These are phyloP conservation scores for Tylopilus felleus DNA, from an alignment of 768 basidiomycete species.

Conservation along the genomic window DNA sequence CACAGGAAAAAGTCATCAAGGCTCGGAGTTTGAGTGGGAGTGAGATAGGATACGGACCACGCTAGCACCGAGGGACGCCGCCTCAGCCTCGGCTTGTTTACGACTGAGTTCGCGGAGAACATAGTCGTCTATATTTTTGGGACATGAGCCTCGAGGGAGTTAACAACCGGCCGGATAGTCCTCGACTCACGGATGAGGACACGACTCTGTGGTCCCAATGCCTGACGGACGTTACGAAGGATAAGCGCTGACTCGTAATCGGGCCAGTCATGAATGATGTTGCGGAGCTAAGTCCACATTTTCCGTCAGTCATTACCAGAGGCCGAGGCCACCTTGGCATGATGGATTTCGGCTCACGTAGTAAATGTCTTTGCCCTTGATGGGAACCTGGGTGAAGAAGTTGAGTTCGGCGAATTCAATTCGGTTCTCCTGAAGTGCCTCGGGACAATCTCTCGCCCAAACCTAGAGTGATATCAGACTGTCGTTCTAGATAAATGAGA, in stretches of 20 bases:
- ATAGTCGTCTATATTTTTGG: constrained; percentile 22
- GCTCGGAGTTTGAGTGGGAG: background rate
- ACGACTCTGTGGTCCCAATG: constrained; percentile 28
- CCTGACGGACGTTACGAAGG: constrained; percentile 29
- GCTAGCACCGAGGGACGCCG: constrained; percentile 7
- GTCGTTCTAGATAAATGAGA: too few species aligned
- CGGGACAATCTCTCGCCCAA: too few species aligned
- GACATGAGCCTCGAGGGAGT: background rate
- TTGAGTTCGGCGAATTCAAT: constrained; percentile 5
- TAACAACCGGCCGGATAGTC: background rate
- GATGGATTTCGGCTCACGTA: constrained; percentile 24
- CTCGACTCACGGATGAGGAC: constrained; percentile 31
- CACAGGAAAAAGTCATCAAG: background rate
- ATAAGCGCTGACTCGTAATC: constrained; percentile 28
- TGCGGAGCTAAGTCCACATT: constrained; percentile 13
- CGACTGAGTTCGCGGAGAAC: constrained; percentile 17
- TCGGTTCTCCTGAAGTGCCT: constrained; percentile 9
- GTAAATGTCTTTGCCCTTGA: constrained; percentile 21
- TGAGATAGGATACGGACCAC: constrained; percentile 12
- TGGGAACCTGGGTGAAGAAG: too few species aligned
- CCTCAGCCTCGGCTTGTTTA: constrained; percentile 12
- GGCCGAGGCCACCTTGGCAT: background rate
- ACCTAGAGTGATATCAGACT: too few species aligned
- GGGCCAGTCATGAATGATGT: constrained; percentile 34
- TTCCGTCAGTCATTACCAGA: background rate